These are phyloP conservation scores for Ascochyta koolunga DNA, from an alignment of 2,329 filamentous ascomycete species.

Conservation along the genomic window DNA sequence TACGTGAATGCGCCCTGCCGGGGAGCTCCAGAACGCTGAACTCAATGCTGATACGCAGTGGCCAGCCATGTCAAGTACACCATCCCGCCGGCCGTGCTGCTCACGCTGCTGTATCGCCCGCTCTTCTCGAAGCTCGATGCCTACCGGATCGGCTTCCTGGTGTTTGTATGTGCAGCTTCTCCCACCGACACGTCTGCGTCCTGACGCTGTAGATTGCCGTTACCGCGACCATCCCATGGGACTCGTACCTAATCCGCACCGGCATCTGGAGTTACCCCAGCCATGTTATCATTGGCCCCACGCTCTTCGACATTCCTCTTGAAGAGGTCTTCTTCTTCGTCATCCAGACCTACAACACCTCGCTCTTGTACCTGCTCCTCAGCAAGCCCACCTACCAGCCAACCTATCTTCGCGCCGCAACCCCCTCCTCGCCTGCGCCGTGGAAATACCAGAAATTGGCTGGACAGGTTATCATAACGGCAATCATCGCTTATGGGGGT, in stretches of 20 bases:
- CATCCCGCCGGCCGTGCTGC: conserved; percentile 65
- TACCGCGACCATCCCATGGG: conserved; percentile 74
- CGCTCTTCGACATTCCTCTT: conserved; percentile 67
- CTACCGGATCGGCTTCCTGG: conserved; percentile 66
- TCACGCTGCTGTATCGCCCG: conserved; percentile 66
- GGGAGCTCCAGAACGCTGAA: conserved; percentile 4
- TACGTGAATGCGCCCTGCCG: conserved; percentile 49
- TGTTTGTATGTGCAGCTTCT: conserved; percentile 50
- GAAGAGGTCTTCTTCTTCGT: conserved; percentile 81
- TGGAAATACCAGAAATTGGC: conserved; percentile 50
- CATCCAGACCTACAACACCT: conserved; percentile 76
- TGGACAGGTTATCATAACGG: conserved; percentile 59
- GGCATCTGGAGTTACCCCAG: conserved; percentile 74
- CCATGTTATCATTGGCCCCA: conserved; percentile 67
- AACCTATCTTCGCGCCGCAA: conserved; percentile 56
- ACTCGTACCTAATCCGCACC: conserved; percentile 73
- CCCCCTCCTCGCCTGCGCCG: conserved; percentile 32
- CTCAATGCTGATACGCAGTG: conserved; percentile 20
- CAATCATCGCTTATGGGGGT: conserved; percentile 54
- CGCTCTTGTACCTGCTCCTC: conserved; percentile 69
- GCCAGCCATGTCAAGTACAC: conserved; percentile 70
- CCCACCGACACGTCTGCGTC: background rate
- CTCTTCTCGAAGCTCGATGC: conserved; percentile 67
- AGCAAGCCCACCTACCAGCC: conserved; percentile 68
- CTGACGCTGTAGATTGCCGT: conserved; percentile 63